Evolutionary conservation across 2,329 filamentous ascomycete genomes (phyloP).

Genomic region (Epichloe sibirici): DNA sequence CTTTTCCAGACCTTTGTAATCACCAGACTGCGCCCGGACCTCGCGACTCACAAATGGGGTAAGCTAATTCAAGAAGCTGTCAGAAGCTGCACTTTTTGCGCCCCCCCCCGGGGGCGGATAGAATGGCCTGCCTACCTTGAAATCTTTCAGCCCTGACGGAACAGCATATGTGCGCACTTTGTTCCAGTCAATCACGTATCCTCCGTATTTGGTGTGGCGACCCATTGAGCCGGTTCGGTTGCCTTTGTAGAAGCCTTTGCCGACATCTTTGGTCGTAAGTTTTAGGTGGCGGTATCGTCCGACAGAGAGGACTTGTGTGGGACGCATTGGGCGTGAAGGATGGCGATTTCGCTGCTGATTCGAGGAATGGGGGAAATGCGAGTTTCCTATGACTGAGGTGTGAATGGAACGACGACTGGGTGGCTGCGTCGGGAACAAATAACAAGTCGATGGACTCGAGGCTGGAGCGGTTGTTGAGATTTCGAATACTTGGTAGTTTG

Average conservation of each 20-base stretch:
- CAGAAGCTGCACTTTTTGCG: constrained; percentile 5
- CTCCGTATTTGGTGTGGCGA: constrained; percentile 68
- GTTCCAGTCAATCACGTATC: constrained; percentile 69
- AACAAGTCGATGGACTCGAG: background rate
- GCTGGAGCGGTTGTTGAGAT: constrained; percentile 7
- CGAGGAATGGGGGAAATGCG: background rate
- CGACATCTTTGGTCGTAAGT: constrained; percentile 86
- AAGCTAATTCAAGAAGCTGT: constrained; percentile 39
- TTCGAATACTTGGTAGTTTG: constrained; percentile 1
- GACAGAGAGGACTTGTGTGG: constrained; percentile 54
- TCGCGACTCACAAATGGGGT: constrained; percentile 64
- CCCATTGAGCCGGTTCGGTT: constrained; percentile 83
- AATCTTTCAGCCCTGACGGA: constrained; percentile 51
- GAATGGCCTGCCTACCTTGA: constrained; percentile 48
- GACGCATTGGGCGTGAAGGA: constrained; percentile 39
- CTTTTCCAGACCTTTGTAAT: constrained; percentile 37
- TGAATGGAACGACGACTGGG: too few relatives aligned
- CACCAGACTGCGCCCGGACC: constrained; percentile 39
- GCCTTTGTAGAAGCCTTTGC: constrained; percentile 95
- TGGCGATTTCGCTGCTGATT: constrained; percentile 1
- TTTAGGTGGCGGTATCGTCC: constrained; percentile 60
- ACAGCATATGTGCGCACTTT: constrained; percentile 89
- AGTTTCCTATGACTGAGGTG: background rate
- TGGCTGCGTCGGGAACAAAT: too few relatives aligned
- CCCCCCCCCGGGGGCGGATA: background rate